Percentiles rank a stretch among this genome's conserved stretches.
Conservation (phyloP, 805 yeast species). For the Nakazawaea sp. region DNA sequence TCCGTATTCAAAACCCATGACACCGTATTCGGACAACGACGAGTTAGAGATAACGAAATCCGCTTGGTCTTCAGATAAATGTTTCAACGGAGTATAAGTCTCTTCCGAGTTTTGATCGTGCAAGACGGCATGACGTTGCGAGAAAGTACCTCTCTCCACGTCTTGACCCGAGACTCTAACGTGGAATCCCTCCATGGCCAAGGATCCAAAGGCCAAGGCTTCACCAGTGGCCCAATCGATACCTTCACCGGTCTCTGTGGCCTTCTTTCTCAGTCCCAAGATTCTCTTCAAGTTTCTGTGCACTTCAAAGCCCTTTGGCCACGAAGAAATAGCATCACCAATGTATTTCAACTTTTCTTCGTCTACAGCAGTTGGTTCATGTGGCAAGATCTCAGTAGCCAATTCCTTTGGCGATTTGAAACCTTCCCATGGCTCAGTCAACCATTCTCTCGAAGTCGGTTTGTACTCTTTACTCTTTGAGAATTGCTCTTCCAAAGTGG, state of each 20-base stretch:
- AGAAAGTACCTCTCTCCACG: conserved; percentile 99
- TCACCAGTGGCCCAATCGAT: conserved; percentile 99
- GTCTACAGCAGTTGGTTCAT: conserved; percentile 88
- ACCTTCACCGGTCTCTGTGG: conserved; percentile 79
- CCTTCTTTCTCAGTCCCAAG: conserved; percentile 77
- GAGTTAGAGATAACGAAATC: conserved; percentile 88
- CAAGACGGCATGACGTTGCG: conserved; percentile 97
- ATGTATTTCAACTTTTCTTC: conserved; percentile 65
- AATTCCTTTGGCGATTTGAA: conserved; percentile 96
- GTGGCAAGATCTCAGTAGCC: conserved; percentile 93
- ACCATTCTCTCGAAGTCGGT: conserved; percentile 94
- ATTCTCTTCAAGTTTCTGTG: conserved; percentile 97
- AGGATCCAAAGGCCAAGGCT: conserved; percentile 94
- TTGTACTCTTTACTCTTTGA: conserved; percentile 80
- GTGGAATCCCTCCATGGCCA: conserved; percentile 88
- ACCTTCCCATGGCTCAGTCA: conserved; percentile 98
- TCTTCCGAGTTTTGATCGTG: conserved; percentile 90
- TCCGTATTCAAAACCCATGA: conserved; percentile 98
- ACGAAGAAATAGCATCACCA: conserved; percentile 71
- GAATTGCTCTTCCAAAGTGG: conserved; percentile 84
- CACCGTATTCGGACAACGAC: conserved; percentile 97
- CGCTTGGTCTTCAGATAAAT: conserved; percentile 75
- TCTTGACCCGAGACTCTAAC: conserved; percentile 98
- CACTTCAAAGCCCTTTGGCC: conserved; percentile 83
- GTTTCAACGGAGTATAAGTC: conserved; percentile 79